phyloP scores from a whole-genome alignment of 352 stramenopile species.

The Phytophthora cajani region DNA sequence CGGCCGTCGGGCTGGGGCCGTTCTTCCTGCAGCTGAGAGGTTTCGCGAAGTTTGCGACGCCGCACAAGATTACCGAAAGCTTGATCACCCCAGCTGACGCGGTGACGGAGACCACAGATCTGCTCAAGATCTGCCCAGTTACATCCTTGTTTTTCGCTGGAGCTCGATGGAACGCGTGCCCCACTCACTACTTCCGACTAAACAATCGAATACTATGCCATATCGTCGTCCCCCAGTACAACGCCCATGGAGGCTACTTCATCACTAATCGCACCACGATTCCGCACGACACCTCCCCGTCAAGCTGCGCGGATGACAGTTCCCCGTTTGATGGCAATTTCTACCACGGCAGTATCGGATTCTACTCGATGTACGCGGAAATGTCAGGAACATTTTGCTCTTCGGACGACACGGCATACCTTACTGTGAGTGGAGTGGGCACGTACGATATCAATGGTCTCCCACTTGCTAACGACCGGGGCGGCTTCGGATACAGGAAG shows the following conservation, averaged over 20 bases:
- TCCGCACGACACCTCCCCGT: constrained; percentile 4
- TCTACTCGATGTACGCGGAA: constrained; percentile 38
- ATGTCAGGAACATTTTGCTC: constrained; percentile 21
- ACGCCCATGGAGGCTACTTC: constrained; percentile 24
- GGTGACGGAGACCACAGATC: constrained; percentile 7
- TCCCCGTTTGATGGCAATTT: constrained; percentile 26
- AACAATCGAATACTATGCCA: constrained; percentile 16
- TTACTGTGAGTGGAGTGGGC: constrained; percentile 9
- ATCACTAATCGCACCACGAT: background rate
- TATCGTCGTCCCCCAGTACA: constrained; percentile 26
- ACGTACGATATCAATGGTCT: constrained; percentile 33
- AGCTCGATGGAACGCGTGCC: constrained; percentile 26
- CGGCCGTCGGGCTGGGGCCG: constrained; percentile 11
- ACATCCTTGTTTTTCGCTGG: constrained; percentile 20
- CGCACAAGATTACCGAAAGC: constrained; percentile 34
- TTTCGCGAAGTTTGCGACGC: constrained; percentile 27
- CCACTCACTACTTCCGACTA: constrained; percentile 20
- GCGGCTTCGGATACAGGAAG: constrained; percentile 17
- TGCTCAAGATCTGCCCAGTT: constrained; percentile 14
- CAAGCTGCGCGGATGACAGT: constrained; percentile 12
- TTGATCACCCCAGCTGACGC: constrained; percentile 8
- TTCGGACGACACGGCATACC: constrained; percentile 18
- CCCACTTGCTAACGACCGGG: constrained; percentile 16
- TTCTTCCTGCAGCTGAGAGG: constrained; percentile 34
- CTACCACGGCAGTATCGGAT: constrained; percentile 40